phyloP scores from a whole-genome alignment of 352 stramenopile species.

The Halophytophthora polymorphica region DNA sequence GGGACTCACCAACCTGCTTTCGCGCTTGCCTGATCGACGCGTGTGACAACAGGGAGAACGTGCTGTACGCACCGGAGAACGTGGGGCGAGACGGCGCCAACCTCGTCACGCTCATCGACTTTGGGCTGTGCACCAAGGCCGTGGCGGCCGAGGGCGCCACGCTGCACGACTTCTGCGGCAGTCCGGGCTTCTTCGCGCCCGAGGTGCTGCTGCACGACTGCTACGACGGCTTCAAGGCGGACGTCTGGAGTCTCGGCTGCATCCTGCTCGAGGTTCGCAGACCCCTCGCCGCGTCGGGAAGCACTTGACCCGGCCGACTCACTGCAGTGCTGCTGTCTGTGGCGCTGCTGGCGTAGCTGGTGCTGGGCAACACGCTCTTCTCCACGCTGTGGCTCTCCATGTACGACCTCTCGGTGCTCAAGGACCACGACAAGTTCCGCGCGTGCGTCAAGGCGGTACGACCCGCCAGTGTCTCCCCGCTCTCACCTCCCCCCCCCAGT shows the following conservation, averaged over 20 bases:
- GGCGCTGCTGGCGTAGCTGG: constrained; percentile 32
- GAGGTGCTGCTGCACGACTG: constrained; percentile 64
- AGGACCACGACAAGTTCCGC: constrained; percentile 53
- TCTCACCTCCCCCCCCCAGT: no score
- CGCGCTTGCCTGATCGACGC: neutral
- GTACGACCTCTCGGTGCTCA: constrained; percentile 75
- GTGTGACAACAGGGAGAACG: constrained; percentile 52
- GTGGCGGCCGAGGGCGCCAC: constrained; percentile 25
- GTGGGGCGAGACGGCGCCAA: constrained; percentile 9
- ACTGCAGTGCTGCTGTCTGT: neutral
- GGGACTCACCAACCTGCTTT: no score
- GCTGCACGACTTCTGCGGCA: constrained; percentile 78
- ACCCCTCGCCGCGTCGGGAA: neutral
- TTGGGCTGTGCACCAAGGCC: constrained; percentile 68
- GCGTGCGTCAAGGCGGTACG: constrained; percentile 32
- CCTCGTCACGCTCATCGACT: constrained; percentile 76
- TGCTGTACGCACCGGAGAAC: constrained; percentile 46
- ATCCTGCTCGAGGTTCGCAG: constrained; percentile 75
- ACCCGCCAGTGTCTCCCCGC: no score
- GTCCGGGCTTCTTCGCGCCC: constrained; percentile 82
- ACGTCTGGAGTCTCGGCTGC: constrained; percentile 86
- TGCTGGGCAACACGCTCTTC: constrained; percentile 76
- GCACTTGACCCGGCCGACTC: no score
- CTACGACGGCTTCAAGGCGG: constrained; percentile 74
- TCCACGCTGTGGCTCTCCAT: constrained; percentile 83